Evolutionary conservation across 2,329 filamentous ascomycete genomes (phyloP).

Genomic region (Colletotrichum sp.): DNA sequence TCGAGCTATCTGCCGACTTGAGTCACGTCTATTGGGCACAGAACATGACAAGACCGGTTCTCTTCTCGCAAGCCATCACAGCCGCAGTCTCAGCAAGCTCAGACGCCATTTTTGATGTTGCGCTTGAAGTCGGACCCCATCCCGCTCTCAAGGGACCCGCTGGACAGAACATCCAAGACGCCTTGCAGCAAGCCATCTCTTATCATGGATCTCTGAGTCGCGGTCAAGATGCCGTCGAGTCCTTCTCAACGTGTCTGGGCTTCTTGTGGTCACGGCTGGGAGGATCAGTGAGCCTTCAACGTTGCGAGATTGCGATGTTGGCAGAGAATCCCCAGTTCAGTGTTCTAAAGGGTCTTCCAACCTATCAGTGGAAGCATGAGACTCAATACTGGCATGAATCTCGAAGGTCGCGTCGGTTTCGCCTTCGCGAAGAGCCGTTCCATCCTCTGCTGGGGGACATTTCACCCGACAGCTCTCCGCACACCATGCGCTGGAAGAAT

Average conservation of each 20-base stretch:
- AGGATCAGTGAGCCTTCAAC: background rate
- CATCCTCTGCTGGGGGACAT: background rate
- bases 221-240: constrained; percentile 21
- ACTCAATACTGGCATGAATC: background rate
- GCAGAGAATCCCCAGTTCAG: background rate
- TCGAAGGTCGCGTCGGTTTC: background rate
- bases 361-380: background rate
- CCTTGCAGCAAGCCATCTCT: constrained; percentile 19
- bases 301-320: background rate
- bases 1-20: constrained; percentile 33
- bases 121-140: constrained; percentile 39
- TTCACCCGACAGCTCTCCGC: background rate
- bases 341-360: background rate
- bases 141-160: constrained; percentile 44
- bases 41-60: constrained; percentile 32
- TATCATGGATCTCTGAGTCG: constrained; percentile 27
- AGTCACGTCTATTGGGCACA: constrained; percentile 35
- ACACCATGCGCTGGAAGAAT: constrained; percentile 25
- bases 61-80: constrained; percentile 25
- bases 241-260: constrained; percentile 18
- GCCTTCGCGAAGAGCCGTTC: background rate
- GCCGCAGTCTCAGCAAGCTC: constrained; percentile 2
- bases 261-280: constrained; percentile 26
- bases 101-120: background rate
- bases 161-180: constrained; percentile 27